These are phyloP conservation scores for Lipomyces yamanashiensis DNA, from an alignment of 805 yeast species.

Conservation along the genomic window DNA sequence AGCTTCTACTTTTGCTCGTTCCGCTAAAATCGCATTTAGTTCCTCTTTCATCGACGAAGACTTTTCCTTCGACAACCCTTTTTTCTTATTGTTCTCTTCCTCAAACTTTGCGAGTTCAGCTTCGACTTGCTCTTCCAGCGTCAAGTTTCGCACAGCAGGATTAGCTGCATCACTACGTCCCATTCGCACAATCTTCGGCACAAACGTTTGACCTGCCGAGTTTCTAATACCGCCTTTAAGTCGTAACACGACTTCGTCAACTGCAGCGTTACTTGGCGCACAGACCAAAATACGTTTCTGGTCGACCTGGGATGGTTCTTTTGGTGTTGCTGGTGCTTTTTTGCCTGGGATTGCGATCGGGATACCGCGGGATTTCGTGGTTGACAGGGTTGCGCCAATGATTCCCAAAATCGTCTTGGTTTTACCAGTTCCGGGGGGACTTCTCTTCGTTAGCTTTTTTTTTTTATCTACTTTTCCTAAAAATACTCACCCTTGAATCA, in stretches of 20 bases:
- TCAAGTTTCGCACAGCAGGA: constrained; percentile 76
- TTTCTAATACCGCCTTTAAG: constrained; percentile 68
- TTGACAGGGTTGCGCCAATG: constrained; percentile 66
- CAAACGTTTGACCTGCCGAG: constrained; percentile 49
- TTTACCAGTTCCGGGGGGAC: constrained; percentile 97
- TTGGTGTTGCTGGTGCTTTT: constrained; percentile 26
- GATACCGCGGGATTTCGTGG: constrained; percentile 37
- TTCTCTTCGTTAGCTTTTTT: constrained; percentile 10
- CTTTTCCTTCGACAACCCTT: constrained; percentile 44
- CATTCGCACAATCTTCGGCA: constrained; percentile 79
- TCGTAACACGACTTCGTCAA: constrained; percentile 89
- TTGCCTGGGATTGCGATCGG: constrained; percentile 41
- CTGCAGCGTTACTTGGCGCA: constrained; percentile 99
- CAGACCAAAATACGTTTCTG: constrained; percentile 76
- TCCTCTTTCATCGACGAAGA: constrained; percentile 52
- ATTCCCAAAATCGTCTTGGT: constrained; percentile 95
- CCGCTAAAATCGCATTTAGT: constrained; percentile 57
- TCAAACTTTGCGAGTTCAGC: constrained; percentile 49
- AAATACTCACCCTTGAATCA: constrained; percentile 75
- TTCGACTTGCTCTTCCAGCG: constrained; percentile 86
- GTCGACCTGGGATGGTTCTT: constrained; percentile 23
- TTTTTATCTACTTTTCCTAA: neutral
- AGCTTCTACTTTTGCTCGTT: constrained; percentile 60
- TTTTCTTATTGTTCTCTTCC: constrained; percentile 35
- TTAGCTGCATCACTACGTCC: constrained; percentile 91